Evolutionary conservation across 768 basidiomycete species (phyloP), one percentile per base, ranked within the genome.

Genomic region (Boletus sensibilis): DNA sequence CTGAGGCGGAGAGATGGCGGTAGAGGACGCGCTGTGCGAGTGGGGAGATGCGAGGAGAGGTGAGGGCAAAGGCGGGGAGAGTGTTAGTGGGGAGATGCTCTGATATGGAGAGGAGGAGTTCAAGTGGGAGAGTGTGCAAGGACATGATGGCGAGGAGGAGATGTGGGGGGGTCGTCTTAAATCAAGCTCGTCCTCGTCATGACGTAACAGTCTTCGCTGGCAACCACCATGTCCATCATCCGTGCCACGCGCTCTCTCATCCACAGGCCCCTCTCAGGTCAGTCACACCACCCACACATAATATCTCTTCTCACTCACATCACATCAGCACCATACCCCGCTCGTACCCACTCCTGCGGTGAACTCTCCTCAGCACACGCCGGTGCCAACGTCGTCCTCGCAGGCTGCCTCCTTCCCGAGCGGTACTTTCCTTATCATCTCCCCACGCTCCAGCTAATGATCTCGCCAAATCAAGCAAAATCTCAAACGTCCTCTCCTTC

Each of bases 321-420:
- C 18, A n/a, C n/a, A 1, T 5, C 27, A 86, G 86, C 78, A 0
- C 85, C 87, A 6, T 88, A 78, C 72, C 79, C 84, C 83, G 14
- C 25, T 4, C 49, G 49, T 5, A 87, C 90, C 1, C 90, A 92
- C 68, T 72, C 71, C 33, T 89, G 88, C 65, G 84, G 80, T 33
- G 73, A 82, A 9, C 76, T 94, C 55, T 74, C 78, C 56, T 64
- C 76, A 34, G 64, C 68, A 25, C 76, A 85, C 67, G 81, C 75
- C 50, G 89, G 85, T 60, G 61, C 73, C 18, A 67, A 66, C 56
- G 91, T 94, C 58, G 79, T 88, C 56, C 76, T 98, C 35, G 78
- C 87, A 23, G 94, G 94, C 34, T 92, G 88, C 87, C 76, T 96
- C 55, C 84, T 89, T 62, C 82, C 86, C 53, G 88, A 87, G 74